Evolutionary conservation across 2,329 filamentous ascomycete genomes (phyloP).

Genomic region (Diaporthe sp.): DNA sequence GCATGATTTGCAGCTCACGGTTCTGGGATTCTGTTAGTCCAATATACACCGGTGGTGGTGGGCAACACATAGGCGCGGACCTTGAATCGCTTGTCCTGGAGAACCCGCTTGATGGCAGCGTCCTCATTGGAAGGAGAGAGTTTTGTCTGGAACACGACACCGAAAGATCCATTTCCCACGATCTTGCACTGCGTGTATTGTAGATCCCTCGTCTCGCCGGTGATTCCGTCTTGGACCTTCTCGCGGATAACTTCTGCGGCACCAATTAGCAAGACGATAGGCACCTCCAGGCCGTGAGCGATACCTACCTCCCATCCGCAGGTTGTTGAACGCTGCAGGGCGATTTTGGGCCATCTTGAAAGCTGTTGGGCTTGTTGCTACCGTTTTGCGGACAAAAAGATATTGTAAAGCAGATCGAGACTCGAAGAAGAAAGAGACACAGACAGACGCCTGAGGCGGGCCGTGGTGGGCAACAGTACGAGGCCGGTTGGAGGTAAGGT

Average conservation of each 20-base stretch:
- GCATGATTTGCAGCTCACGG: slow-evolving; percentile 99
- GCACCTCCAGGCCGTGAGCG: slow-evolving; percentile 44
- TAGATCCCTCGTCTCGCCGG: slow-evolving; percentile 95
- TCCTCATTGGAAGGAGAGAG: slow-evolving; percentile 98
- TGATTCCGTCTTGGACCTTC: slow-evolving; percentile 98
- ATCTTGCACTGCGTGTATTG: slow-evolving; percentile 99
- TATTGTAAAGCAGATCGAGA: slow-evolving; percentile 39
- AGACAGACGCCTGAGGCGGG: slow-evolving; percentile 46
- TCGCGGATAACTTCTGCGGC: slow-evolving; percentile 92
- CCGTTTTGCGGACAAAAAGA: slow-evolving; percentile 42
- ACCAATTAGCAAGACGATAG: slow-evolving; percentile 46
- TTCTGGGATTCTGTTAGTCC: slow-evolving; percentile 72
- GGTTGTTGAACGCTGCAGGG: slow-evolving; percentile 85
- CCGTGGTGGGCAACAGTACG: slow-evolving; percentile 52
- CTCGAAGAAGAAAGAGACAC: slow-evolving; percentile 44
- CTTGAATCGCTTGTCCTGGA: slow-evolving; percentile 99
- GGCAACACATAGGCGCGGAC: slow-evolving; percentile 60
- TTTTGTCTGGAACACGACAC: slow-evolving; percentile 99
- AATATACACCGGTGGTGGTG: neutral
- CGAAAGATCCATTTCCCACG: slow-evolving; percentile 98
- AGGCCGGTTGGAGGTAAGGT: slow-evolving; percentile 2
- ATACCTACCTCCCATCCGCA: slow-evolving; percentile 97
- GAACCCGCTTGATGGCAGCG: slow-evolving; percentile 97
- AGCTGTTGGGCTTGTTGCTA: slow-evolving; percentile 45
- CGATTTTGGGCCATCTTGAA: slow-evolving; percentile 87